Base-by-base conservation (phyloP, 352 stramenopile genomes). In the Halophytophthora polymorphica region DNA sequence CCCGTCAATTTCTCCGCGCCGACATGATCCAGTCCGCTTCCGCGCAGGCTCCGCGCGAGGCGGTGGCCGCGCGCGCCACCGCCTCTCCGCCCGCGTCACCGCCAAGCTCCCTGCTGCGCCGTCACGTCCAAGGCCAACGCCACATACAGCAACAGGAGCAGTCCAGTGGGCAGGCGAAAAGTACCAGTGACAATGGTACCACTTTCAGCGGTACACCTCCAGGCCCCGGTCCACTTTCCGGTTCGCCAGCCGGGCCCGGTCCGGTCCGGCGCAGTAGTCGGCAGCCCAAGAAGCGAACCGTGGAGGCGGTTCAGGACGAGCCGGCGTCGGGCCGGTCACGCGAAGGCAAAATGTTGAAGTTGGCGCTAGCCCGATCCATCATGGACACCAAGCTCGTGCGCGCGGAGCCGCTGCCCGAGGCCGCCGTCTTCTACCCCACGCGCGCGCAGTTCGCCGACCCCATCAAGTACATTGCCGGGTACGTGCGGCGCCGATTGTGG, bases 391-490 rank as follows among this genome's bases (percentile, higher is more conserved):
- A 76, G 43, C 53, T 81, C 40, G 38, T 53, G 17, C 51, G 67
- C 1, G 38, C 64, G 7, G 36, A 42, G 3, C 12, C 63, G 7
- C 62, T 83, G 31, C 74, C 78, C 2, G 42, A 43, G 11, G 78
- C 66, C 14, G 67, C 61, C 10, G 64, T 88, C 17, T 97, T 95
- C 50, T 76, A 83, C 33, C 89, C 89, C 34, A 93, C 88, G 10
- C 7, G 65, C n/a, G 84, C 96, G 42, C 68, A 97, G 55, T 97
- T 96, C 53, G 68, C 76, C 8, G 77, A 93, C 45, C 88, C 88
- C 6, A 86, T 96, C 53, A 77, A 71, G 56, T 97, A 97, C 65
- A 97, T 97, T 44, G 53, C 69, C 2, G 83, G 64, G 77, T 89
- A 57, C n/a, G 58, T 55, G 18, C 34, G 18, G 15, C 28, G 31